Conservation (phyloP, 2,329 filamentous ascomycete genomes). For the Colletotrichum viniferum region DNA sequence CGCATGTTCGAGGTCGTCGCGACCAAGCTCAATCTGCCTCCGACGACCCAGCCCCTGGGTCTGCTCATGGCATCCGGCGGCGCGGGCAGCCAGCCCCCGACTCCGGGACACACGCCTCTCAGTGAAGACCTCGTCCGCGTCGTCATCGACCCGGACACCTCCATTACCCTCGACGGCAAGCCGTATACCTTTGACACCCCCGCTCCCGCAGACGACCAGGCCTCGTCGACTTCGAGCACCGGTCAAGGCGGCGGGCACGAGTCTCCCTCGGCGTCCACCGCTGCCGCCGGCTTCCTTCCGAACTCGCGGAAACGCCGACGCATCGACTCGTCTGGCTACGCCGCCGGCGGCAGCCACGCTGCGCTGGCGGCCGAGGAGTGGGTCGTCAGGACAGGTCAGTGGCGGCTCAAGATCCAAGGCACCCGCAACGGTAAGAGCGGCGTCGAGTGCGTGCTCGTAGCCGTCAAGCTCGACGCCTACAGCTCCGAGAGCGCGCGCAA, state of each 20-base stretch:
- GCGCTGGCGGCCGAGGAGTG: constrained; percentile 51
- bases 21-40: constrained; percentile 75
- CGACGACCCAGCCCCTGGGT: constrained; percentile 63
- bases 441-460: constrained; percentile 75
- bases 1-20: constrained; percentile 82
- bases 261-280: constrained; percentile 31
- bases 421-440: constrained; percentile 52
- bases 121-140: constrained; percentile 74
- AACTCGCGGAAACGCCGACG: constrained; percentile 52
- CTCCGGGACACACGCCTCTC: constrained; percentile 71
- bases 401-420: constrained; percentile 70
- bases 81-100: constrained; percentile 63
- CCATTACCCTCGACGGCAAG: constrained; percentile 63
- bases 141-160: constrained; percentile 62
- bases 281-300: constrained; percentile 28
- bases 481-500: constrained; percentile 72
- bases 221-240: constrained; percentile 36
- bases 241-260: constrained; percentile 34
- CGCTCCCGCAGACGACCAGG: constrained; percentile 3
- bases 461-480: constrained; percentile 77
- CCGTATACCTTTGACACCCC: constrained; percentile 37
- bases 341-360: constrained; percentile 21
- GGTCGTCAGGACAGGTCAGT: constrained; percentile 72
- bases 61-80: constrained; percentile 71
- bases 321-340: constrained; percentile 33